Percentiles rank a stretch among this genome's conserved stretches.
Conservation (phyloP, 352 stramenopile genomes). For the Globisporangium nunn region DNA sequence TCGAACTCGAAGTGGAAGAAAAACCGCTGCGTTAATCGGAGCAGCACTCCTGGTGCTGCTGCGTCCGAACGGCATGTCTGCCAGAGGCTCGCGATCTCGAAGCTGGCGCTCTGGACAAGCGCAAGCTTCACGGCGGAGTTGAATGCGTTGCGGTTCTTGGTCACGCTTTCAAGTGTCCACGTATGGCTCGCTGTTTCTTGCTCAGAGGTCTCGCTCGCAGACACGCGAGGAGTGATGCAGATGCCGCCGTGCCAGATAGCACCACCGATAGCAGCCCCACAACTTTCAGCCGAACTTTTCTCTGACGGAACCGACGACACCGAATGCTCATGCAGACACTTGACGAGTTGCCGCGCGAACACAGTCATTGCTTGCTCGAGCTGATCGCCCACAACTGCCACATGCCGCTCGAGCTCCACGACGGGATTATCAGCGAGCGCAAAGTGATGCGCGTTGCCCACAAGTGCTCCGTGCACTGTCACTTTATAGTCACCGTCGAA, state of each 20-base stretch:
- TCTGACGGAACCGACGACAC: neutral
- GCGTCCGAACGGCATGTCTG: neutral
- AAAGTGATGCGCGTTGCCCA: slow-evolving; percentile 14
- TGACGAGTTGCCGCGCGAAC: slow-evolving; percentile 42
- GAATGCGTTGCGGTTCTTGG: slow-evolving; percentile 29
- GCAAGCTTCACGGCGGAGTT: slow-evolving; percentile 36
- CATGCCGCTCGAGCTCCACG: slow-evolving; percentile 25
- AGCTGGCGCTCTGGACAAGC: slow-evolving; percentile 23
- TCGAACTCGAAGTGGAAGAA: slow-evolving; percentile 35
- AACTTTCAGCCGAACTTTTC: neutral
- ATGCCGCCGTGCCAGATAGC: slow-evolving; percentile 14
- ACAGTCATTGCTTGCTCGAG: slow-evolving; percentile 40
- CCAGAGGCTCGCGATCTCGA: slow-evolving; percentile 22
- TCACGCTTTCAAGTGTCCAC: slow-evolving; percentile 22
- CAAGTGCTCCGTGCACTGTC: slow-evolving; percentile 18
- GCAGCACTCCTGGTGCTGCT: neutral
- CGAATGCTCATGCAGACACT: slow-evolving; percentile 24
- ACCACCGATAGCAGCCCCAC: neutral
- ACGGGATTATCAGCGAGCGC: slow-evolving; percentile 7
- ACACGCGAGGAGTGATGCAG: slow-evolving; percentile 4
- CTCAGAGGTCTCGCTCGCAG: neutral
- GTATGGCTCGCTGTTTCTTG: neutral
- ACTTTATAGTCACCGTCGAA: slow-evolving; percentile 20
- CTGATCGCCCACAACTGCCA: slow-evolving; percentile 27
- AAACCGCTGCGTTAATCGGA: slow-evolving; percentile 19